phyloP scores from a whole-genome alignment of 2,329 filamentous ascomycete species.

The Fusarium fujikuroi region DNA sequence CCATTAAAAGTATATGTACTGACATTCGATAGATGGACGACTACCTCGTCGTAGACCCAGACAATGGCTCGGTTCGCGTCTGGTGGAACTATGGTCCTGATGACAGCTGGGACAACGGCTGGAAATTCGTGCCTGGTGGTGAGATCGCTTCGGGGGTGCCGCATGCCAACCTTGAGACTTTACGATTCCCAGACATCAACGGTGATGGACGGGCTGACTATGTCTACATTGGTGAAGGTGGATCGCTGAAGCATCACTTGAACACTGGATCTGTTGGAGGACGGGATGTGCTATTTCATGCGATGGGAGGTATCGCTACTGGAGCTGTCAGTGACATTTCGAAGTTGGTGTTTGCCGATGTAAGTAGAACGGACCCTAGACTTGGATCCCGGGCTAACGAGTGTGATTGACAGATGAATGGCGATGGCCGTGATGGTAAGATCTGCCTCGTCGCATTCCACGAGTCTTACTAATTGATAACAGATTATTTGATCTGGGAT shows the following conservation, averaged over 20 bases:
- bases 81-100: constrained; percentile 15
- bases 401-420: neutral
- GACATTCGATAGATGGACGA: neutral
- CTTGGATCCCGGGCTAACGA: neutral
- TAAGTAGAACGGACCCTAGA: neutral
- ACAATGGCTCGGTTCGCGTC: neutral
- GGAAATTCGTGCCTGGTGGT: constrained; percentile 28
- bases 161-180: constrained; percentile 38
- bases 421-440: constrained; percentile 17
- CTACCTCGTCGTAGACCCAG: constrained; percentile 2
- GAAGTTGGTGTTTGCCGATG: constrained; percentile 10
- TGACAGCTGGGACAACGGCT: neutral
- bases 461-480: rapidly evolving
- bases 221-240: constrained; percentile 36
- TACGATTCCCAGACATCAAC: constrained; percentile 43
- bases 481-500: constrained; percentile 26
- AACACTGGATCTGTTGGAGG: constrained; percentile 29
- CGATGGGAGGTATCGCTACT: constrained; percentile 3
- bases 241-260: constrained; percentile 32
- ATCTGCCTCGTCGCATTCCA: rapidly evolving
- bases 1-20: too few species aligned
- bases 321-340: neutral
- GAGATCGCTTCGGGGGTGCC: constrained; percentile 39
- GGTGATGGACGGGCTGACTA: constrained; percentile 44
- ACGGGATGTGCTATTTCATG: neutral